Percentiles rank a stretch among this genome's conserved stretches.
These are phyloP conservation scores for Phaeosphaeriaceae sp. DNA, from an alignment of 2,329 filamentous ascomycete species.

Conservation along the genomic window DNA sequence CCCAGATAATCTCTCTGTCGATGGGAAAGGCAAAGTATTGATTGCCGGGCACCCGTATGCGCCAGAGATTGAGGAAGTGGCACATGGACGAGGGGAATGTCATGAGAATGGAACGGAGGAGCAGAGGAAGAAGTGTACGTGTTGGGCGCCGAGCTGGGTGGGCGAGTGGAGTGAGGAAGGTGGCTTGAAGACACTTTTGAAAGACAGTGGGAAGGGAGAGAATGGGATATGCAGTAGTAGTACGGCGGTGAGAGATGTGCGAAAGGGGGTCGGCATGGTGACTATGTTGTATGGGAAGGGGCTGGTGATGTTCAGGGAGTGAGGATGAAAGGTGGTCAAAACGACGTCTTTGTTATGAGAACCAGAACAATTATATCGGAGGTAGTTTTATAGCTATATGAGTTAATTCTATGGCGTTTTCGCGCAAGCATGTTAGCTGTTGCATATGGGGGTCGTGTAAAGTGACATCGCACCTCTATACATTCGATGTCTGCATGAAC, in stretches of 20 bases:
- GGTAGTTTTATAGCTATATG: no score
- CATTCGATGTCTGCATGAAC: no score
- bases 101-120: conserved; percentile 19
- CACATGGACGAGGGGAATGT: conserved; percentile 27
- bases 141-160: conserved; percentile 45
- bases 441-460: no score
- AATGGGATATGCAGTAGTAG: conserved; percentile 45
- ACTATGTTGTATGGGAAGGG: conserved; percentile 52
- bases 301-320: conserved; percentile 46
- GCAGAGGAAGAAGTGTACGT: conserved; percentile 32
- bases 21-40: conserved; percentile 46
- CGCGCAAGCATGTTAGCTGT: no score
- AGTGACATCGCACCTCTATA: no score
- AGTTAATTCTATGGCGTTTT: no score
- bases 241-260: conserved; percentile 48
- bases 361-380: no score
- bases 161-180: conserved; percentile 49
- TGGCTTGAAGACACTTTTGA: conserved; percentile 47
- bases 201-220: conserved; percentile 40
- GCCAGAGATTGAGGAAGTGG: conserved; percentile 34
- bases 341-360: no score
- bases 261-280: conserved; percentile 44
- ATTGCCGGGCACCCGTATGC: conserved; percentile 52
- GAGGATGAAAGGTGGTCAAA: neutral
- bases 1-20: conserved; percentile 52